Conservation (phyloP, 768 basidiomycete species). For the Naganishia randhawae region DNA sequence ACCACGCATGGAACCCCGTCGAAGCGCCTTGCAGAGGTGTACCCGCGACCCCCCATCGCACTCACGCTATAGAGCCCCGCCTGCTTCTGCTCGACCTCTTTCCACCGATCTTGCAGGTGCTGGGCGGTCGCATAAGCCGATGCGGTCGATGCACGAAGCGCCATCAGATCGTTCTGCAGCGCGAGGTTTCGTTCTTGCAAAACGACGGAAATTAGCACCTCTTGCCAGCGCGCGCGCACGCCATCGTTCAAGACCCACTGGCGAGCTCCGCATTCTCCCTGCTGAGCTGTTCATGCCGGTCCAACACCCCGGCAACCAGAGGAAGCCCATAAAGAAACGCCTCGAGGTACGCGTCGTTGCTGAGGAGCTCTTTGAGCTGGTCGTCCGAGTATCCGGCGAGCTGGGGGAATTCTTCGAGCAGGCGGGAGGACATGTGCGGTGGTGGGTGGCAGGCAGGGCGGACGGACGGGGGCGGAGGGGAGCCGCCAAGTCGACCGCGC, state of each 20-base stretch:
- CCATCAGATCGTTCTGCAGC: conserved; percentile 70
- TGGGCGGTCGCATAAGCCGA: conserved; percentile 85
- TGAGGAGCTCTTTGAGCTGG: conserved; percentile 82
- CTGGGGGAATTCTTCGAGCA: conserved; percentile 46
- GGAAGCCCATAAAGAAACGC: conserved; percentile 77
- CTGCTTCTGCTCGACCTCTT: conserved; percentile 82
- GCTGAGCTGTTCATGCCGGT: conserved; percentile 71
- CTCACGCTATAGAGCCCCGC: conserved; percentile 78
- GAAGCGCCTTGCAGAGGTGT: too few relatives aligned
- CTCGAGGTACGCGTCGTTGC: conserved; percentile 78
- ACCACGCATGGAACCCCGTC: not conserved
- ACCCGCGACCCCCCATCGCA: too few relatives aligned
- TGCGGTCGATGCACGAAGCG: conserved; percentile 74
- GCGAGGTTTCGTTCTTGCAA: conserved; percentile 68
- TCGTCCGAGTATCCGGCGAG: conserved; percentile 49
- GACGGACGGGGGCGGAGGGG: not conserved
- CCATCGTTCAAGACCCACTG: conserved; percentile 55
- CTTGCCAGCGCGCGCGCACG: not conserved
- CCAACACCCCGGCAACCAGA: conserved; percentile 68
- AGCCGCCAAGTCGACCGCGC: not conserved
- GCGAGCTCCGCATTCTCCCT: conserved; percentile 82
- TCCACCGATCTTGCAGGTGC: conserved; percentile 73
- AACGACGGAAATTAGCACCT: not conserved
- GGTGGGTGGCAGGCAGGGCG: not conserved
- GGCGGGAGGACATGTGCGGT: conserved; percentile 31